These are phyloP conservation scores for Paratinospora sagittata DNA, from an alignment of 164 flowering plant genomes.

Conservation along the genomic window DNA sequence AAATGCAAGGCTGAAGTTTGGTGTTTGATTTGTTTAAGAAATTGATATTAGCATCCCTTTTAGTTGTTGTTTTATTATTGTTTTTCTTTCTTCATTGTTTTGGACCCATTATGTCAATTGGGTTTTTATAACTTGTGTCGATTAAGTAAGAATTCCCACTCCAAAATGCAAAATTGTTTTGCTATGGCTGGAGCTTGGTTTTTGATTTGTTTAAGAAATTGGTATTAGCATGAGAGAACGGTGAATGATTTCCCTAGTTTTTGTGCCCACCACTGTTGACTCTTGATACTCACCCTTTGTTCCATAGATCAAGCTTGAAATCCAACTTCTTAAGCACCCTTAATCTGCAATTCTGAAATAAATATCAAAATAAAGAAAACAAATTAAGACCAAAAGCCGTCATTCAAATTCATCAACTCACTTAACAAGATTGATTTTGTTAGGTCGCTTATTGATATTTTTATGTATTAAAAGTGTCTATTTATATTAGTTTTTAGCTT, in stretches of 20 bases:
- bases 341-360: neutral
- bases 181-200: neutral
- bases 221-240: neutral
- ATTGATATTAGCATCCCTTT: neutral
- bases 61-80: too few species aligned
- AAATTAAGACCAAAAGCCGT: too few species aligned
- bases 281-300: neutral
- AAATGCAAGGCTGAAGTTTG: neutral
- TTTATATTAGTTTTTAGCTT: too few species aligned
- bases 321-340: neutral
- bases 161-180: neutral
- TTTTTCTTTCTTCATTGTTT: too few species aligned
- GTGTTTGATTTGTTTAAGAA: neutral
- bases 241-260: neutral
- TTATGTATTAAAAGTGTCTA: too few species aligned
- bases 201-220: neutral
- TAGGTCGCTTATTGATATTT: too few species aligned
- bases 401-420: too few species aligned
- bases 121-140: neutral
- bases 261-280: neutral
- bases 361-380: too few species aligned
- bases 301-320: neutral
- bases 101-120: neutral
- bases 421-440: too few species aligned
- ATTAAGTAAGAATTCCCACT: neutral